Percentiles rank a stretch among this genome's conserved stretches.
These are phyloP conservation scores for Lasiodiplodia hormozganensis DNA, from an alignment of 2,329 filamentous ascomycete genomes.

Conservation along the genomic window DNA sequence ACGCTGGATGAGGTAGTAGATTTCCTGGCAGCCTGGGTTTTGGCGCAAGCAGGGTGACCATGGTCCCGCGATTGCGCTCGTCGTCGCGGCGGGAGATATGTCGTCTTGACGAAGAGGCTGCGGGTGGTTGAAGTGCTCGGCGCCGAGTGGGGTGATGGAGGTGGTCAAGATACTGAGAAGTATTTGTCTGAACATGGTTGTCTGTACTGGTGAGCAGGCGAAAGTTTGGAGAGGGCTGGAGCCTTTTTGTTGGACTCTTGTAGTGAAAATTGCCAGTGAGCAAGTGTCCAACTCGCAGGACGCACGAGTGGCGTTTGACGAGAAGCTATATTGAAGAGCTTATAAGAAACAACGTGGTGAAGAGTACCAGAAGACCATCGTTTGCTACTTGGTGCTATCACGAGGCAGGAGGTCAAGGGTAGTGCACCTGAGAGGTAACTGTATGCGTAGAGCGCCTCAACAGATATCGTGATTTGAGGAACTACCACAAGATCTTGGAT, in stretches of 20 bases:
- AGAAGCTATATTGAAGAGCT: not conserved
- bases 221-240: no score
- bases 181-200: not conserved
- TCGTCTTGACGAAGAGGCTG: not conserved
- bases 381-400: not conserved
- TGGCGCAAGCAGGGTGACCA: slow-evolving; percentile 3
- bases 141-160: not conserved
- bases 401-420: not conserved
- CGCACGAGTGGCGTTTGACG: not conserved
- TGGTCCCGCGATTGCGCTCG: not conserved
- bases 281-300: not conserved
- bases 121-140: not conserved
- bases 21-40: slow-evolving; percentile 1
- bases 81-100: not conserved
- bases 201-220: not conserved
- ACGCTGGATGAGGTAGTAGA: slow-evolving; percentile 12
- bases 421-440: not conserved
- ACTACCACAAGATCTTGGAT: not conserved
- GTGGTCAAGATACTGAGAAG: not conserved
- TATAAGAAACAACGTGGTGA: not conserved
- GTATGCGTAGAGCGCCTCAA: not conserved
- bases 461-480: not conserved
- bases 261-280: not conserved
- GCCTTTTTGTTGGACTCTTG: not conserved
- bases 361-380: not conserved